Conservation (phyloP, 148 eudicot genomes). For the Gaultheria prostrata region DNA sequence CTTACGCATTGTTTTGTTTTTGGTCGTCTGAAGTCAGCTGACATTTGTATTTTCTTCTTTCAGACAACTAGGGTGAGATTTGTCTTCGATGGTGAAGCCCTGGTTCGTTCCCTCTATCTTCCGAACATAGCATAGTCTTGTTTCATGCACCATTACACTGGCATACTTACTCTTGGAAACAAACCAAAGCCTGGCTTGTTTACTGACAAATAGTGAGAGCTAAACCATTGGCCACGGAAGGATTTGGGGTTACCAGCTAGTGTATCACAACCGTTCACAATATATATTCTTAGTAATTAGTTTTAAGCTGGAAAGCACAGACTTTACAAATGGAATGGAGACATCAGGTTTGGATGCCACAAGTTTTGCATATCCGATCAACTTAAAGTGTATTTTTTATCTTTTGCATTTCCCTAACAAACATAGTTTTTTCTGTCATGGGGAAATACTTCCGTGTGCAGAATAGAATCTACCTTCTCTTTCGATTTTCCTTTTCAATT, state of each 20-base stretch:
- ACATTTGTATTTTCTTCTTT: constrained; percentile 18
- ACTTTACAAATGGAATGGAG: neutral
- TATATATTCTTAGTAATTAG: too few relatives aligned
- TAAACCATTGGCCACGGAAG: neutral
- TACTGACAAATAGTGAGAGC: too few relatives aligned
- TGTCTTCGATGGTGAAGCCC: constrained; percentile 88
- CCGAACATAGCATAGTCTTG: neutral
- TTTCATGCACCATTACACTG: neutral
- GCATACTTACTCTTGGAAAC: too few relatives aligned
- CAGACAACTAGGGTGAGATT: constrained; percentile 97
- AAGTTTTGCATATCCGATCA: neutral
- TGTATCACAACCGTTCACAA: neutral
- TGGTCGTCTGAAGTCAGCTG: neutral
- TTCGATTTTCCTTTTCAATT: neutral
- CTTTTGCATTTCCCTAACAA: too few relatives aligned
- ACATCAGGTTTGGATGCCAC: neutral
- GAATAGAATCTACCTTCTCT: neutral
- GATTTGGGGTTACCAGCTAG: neutral
- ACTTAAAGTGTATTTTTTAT: too few relatives aligned
- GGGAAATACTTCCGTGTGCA: neutral
- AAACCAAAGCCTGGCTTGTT: neutral
- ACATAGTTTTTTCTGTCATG: neutral
- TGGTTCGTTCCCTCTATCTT: constrained; percentile 60
- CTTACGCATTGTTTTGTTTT: neutral
- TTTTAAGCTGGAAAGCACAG: too few relatives aligned